These are phyloP conservation scores for Hibiscus tridactylites DNA, from an alignment of 345 rosid species.

Conservation along the genomic window DNA sequence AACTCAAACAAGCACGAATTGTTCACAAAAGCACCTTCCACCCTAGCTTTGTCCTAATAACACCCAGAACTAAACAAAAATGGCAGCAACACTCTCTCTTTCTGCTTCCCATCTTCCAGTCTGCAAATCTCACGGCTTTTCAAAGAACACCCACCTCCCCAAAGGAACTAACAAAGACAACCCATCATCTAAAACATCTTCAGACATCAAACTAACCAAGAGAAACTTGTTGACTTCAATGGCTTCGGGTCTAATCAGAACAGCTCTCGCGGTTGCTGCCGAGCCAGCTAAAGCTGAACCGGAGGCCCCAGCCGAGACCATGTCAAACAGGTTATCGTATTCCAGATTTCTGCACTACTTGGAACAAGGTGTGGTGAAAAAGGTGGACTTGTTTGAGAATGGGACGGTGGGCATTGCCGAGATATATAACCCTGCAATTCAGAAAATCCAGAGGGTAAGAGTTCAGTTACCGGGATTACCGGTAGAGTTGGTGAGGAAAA, in stretches of 20 bases:
- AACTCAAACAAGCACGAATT: not conserved
- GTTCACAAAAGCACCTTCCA: not conserved
- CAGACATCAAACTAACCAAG: conserved; percentile 22
- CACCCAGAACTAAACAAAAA: conserved; percentile 6
- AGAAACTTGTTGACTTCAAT: conserved; percentile 37
- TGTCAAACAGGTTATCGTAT: conserved; percentile 52
- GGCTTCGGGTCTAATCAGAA: conserved; percentile 25
- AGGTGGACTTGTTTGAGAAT: conserved; percentile 67
- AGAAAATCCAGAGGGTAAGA: conserved; percentile 54
- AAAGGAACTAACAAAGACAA: conserved; percentile 20
- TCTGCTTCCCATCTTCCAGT: conserved; percentile 27
- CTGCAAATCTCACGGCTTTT: too few relatives aligned
- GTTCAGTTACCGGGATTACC: conserved; percentile 64
- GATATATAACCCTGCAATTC: conserved; percentile 38
- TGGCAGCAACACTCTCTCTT: conserved; percentile 31
- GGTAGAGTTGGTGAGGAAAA: conserved; percentile 43
- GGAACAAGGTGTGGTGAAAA: conserved; percentile 47
- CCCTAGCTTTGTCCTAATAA: not conserved
- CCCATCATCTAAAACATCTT: conserved; percentile 19
- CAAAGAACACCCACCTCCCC: conserved; percentile 21
- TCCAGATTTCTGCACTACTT: conserved; percentile 55
- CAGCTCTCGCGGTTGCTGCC: conserved; percentile 13
- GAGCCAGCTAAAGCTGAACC: conserved; percentile 47
- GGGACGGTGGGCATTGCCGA: conserved; percentile 61
- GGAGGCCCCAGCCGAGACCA: conserved; percentile 36